phyloP scores from a whole-genome alignment of 2,329 filamentous ascomycete genomes.

The Alternaria brassicicola region DNA sequence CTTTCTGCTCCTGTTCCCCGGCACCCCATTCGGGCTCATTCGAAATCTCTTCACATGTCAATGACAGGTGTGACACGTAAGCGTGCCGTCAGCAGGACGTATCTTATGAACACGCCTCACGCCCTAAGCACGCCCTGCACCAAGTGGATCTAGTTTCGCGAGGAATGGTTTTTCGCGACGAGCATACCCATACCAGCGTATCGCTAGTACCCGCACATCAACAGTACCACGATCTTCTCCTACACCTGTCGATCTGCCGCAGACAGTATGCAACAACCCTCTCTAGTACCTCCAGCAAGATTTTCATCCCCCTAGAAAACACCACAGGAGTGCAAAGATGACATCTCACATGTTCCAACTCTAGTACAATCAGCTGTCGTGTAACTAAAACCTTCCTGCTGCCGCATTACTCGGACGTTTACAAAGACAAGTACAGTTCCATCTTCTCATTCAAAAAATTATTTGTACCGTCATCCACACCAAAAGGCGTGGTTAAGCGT shows the following conservation, averaged over 20 bases:
- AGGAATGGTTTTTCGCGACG: background rate
- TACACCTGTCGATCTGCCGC: conserved; percentile 4
- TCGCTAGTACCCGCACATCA: conserved; percentile 6
- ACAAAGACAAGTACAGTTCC: too few species aligned
- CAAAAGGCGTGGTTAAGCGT: background rate
- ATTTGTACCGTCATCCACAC: background rate
- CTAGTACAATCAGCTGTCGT: background rate
- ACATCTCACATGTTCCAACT: background rate
- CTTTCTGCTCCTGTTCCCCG: background rate
- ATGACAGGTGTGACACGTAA: background rate
- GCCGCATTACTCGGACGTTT: too few species aligned
- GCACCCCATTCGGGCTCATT: background rate
- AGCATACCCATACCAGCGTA: background rate
- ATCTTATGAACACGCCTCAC: background rate
- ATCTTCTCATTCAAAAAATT: too few species aligned
- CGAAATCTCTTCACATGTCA: background rate
- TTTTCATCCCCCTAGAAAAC: background rate
- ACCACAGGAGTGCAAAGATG: background rate
- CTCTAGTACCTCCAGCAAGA: background rate
- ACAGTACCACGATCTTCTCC: conserved; percentile 4
- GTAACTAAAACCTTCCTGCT: background rate
- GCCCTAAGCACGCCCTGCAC: background rate
- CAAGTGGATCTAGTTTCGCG: conserved; percentile 5
- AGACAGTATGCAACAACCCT: background rate
- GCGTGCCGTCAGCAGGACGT: conserved; percentile 1